Base-by-base conservation (phyloP, 2,329 filamentous ascomycete species). In the Fusarium guadeloupense region DNA sequence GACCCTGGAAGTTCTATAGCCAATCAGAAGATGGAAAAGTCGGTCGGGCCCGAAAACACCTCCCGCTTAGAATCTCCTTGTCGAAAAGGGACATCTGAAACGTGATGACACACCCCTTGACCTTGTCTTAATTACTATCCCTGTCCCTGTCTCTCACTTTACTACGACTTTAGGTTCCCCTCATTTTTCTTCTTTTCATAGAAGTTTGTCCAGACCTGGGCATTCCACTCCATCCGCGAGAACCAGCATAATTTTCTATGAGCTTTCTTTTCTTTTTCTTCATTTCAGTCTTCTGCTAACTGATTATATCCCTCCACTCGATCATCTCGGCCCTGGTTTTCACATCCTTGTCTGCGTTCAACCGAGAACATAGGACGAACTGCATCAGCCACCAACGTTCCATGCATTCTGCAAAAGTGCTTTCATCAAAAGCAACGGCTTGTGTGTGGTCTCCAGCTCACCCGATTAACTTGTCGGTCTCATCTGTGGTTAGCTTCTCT, bases 1-100 rank as follows among this genome's bases (percentile, higher is more conserved):
- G 41, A 43, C 49, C 40, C 51, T 54, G 51, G 43, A 20, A 21
- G 35, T n/a, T 33, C 13, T 7, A 12, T 13, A 20, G 6, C 62
- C 62, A 66, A 60, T 64, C 33, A 66, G 20, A 51, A 28, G 5
- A 13, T 33, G 25, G 14, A 10, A 6, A 31, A 10, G 17, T 30
- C 38, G 51, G 47, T 53, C 58, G 33, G 35, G 41, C 23, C 62
- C 47, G 37, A 66, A 50, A 64, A 49, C 56, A 66, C 58, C 58
- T 66, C 40, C 58, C 54, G 58, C 39, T 46, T 64, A 54, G 59
- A 42, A 47, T 52, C 38, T 38, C 60, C 49, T 38, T 64, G 60
- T 61, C 42, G 12, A 48, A 47, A 60, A 26, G 45, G 40, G 59
- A 59, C 40, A 63, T 64, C 54, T 64, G 60, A 64, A 64, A 64